A percentile compares a stretch with the other conserved stretches of the same genome.
phyloP scores from a whole-genome alignment of 2,329 filamentous ascomycete genomes.

The Beauveria sp. region DNA sequence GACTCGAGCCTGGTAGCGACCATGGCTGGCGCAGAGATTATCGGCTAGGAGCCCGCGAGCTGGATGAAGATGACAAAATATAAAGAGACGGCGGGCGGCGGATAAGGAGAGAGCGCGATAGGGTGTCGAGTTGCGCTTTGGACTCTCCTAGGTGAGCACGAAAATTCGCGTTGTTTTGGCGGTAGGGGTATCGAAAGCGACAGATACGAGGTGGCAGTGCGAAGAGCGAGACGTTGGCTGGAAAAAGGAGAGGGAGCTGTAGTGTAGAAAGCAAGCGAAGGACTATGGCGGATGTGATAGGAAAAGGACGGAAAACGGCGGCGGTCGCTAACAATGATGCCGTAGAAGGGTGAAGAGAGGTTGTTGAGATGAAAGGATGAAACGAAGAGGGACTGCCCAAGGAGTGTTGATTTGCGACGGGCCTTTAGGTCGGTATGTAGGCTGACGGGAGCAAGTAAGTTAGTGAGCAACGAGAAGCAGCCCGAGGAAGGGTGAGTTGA shows the following conservation, averaged over 20 bases:
- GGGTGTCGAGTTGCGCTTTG: background rate
- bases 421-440: background rate
- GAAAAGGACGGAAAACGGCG: background rate
- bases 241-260: background rate
- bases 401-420: background rate
- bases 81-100: background rate
- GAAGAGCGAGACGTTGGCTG: background rate
- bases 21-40: slow-evolving; percentile 17
- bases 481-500: background rate
- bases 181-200: background rate
- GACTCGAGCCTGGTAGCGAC: slow-evolving; percentile 35
- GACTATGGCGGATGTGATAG: background rate
- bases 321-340: background rate
- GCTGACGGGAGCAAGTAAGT: background rate
- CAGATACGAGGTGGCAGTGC: slow-evolving; percentile 2
- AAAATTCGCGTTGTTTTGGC: background rate
- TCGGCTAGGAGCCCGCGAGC: background rate
- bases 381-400: background rate
- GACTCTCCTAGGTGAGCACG: background rate
- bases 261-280: background rate
- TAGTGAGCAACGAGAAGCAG: background rate
- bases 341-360: background rate
- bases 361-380: slow-evolving; percentile 4
- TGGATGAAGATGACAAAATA: background rate
- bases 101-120: background rate